phyloP scores from a whole-genome alignment of 2,329 filamentous ascomycete genomes.

The Ophiostoma ulmi region DNA sequence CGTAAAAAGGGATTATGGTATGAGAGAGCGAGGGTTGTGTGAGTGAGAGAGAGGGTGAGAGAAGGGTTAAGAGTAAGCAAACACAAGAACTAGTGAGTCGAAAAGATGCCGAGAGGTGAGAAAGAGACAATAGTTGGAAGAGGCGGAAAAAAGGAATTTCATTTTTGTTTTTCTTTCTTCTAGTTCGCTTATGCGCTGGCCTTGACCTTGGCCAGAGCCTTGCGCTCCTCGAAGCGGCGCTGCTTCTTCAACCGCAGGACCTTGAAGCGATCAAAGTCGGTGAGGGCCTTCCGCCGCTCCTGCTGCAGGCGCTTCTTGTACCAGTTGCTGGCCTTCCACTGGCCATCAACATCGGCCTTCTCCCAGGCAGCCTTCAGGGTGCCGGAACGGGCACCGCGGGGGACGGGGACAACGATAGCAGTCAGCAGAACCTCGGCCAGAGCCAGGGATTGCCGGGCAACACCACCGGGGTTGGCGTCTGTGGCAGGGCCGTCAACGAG shows the following conservation, averaged over 20 bases:
- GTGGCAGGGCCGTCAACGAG: conserved; percentile 91
- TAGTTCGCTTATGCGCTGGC: conserved; percentile 59
- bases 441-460: conserved; percentile 80
- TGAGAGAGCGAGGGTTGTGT: neutral
- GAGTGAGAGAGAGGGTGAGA: neutral
- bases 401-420: conserved; percentile 78
- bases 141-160: conserved; percentile 12
- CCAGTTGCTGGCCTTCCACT: conserved; percentile 88
- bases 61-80: neutral
- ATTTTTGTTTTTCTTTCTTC: conserved; percentile 8
- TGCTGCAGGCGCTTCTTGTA: conserved; percentile 87
- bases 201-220: conserved; percentile 91
- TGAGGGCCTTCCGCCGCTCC: conserved; percentile 82
- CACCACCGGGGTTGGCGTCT: conserved; percentile 64
- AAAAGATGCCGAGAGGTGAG: conserved; percentile 10
- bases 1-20: conserved; percentile 1
- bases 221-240: conserved; percentile 96
- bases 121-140: neutral
- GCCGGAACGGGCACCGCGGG: conserved; percentile 76
- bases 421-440: conserved; percentile 84
- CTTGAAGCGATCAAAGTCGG: conserved; percentile 99
- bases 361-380: conserved; percentile 86
- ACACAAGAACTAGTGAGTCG: conserved; percentile 6
- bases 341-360: conserved; percentile 82
- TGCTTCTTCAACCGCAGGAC: conserved; percentile 99